Evolutionary conservation across 257 asterid genomes (phyloP).

Genomic region (Plantago elongata): DNA sequence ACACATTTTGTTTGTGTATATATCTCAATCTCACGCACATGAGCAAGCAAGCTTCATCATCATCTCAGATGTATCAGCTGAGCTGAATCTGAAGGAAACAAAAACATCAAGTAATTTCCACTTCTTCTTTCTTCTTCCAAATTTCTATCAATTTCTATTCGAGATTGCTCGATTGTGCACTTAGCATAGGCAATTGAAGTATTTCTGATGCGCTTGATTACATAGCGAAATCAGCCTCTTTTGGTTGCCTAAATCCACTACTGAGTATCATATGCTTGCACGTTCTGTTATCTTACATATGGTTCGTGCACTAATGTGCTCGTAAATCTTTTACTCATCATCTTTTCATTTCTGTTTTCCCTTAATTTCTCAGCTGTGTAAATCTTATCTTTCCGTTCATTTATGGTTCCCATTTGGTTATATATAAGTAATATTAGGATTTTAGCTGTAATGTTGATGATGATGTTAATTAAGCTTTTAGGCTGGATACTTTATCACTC

Average conservation of each 20-base stretch:
- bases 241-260: constrained; percentile 38
- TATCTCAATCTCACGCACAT: no score
- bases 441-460: no score
- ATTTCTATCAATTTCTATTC: background rate
- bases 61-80: background rate
- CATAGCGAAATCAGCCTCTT: constrained; percentile 33
- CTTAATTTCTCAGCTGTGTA: no score
- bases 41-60: no score
- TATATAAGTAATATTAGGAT: no score
- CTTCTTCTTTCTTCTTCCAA: background rate
- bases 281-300: constrained; percentile 21
- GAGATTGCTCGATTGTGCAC: background rate
- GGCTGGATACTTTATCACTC: no score
- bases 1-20: no score
- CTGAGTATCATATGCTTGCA: constrained; percentile 61
- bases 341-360: no score
- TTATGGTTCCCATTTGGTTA: no score
- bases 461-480: no score
- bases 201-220: constrained; percentile 30
- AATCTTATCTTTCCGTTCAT: no score
- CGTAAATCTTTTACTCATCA: background rate
- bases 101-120: background rate
- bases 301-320: constrained; percentile 58
- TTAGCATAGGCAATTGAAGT: constrained; percentile 25
- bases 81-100: constrained; percentile 4